These are phyloP conservation scores for Globisporangium alternatum DNA, from an alignment of 352 stramenopile species.

Conservation along the genomic window DNA sequence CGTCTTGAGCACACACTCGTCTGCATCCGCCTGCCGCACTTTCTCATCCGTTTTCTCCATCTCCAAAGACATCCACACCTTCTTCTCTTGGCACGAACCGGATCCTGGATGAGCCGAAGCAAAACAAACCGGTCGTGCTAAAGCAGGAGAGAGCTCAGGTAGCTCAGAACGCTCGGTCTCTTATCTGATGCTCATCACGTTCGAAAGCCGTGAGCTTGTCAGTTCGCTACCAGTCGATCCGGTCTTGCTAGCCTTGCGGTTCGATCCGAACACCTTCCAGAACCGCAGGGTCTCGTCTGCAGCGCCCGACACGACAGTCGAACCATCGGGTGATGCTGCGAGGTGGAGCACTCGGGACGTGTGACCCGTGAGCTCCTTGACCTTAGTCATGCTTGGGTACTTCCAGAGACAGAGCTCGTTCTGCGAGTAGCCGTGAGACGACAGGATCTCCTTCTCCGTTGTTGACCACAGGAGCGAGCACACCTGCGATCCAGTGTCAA, in stretches of 20 bases:
- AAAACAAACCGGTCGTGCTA: constrained; percentile 2
- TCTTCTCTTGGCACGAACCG: neutral
- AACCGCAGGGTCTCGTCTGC: constrained; percentile 99
- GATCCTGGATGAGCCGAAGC: neutral
- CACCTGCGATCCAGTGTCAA: constrained; percentile 98
- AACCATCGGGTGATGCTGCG: constrained; percentile 94
- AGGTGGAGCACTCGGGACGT: constrained; percentile 96
- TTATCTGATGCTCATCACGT: constrained; percentile 84
- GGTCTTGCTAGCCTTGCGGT: constrained; percentile 69
- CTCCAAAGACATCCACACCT: neutral
- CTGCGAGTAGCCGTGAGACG: constrained; percentile 96
- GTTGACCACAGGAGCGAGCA: constrained; percentile 95
- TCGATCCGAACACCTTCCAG: constrained; percentile 98
- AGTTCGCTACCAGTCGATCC: constrained; percentile 51
- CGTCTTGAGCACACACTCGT: neutral
- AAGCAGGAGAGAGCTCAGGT: neutral
- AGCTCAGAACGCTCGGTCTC: neutral
- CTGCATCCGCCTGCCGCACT: neutral
- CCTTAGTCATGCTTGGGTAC: constrained; percentile 97
- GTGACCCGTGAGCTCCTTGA: constrained; percentile 98
- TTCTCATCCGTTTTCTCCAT: neutral
- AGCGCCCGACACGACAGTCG: constrained; percentile 96
- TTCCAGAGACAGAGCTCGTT: constrained; percentile 99
- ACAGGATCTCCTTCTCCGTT: constrained; percentile 94
- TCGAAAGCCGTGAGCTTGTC: constrained; percentile 66